Conservation (phyloP, 805 yeast species). For the Candida gorgasii region DNA sequence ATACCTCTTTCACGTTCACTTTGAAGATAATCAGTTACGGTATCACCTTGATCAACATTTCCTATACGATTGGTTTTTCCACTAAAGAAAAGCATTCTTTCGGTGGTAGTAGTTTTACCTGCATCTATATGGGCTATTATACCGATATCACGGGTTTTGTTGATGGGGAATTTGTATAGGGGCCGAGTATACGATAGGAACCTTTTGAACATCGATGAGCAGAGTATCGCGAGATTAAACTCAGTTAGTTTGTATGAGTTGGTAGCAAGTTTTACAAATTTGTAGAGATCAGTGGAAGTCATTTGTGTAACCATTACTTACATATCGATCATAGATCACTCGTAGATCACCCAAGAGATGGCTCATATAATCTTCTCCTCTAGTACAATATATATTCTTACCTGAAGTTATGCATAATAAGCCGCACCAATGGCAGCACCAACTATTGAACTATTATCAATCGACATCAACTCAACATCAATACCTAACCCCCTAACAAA, state of each 20-base stretch:
- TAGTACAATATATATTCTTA: too few species aligned
- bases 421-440: conserved; percentile 61
- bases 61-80: conserved; percentile 83
- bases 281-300: too few species aligned
- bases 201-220: conserved; percentile 2
- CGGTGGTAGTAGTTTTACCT: conserved; percentile 97
- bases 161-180: conserved; percentile 24
- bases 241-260: too few species aligned
- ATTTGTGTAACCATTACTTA: too few species aligned
- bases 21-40: conserved; percentile 88
- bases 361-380: too few species aligned
- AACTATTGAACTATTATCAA: conserved; percentile 49
- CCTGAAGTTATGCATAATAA: conserved; percentile 15
- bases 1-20: conserved; percentile 93
- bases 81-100: conserved; percentile 86
- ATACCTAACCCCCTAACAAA: conserved; percentile 26
- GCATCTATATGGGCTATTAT: conserved; percentile 99
- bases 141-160: conserved; percentile 78
- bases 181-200: neutral
- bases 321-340: too few species aligned
- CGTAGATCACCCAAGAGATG: too few species aligned
- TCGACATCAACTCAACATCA: conserved; percentile 36
- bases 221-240: conserved; percentile 3
- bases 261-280: too few species aligned
- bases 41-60: conserved; percentile 94